Conservation (phyloP, 495 filamentous ascomycete species). For the Podospora bellae-mahoneyi region DNA sequence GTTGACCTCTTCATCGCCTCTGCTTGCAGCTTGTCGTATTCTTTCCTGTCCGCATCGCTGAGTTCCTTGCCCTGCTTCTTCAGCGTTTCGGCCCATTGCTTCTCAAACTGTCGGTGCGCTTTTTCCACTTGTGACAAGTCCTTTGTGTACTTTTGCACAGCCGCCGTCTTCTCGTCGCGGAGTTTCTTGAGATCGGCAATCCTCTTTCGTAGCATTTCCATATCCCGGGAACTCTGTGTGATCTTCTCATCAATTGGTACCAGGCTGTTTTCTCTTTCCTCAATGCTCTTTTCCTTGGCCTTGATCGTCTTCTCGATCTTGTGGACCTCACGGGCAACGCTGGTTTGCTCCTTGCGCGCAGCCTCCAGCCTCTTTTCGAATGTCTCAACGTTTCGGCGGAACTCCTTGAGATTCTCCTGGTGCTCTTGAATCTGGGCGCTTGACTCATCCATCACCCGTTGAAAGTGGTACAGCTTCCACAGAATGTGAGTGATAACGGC, state of each 20-base stretch:
- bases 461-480: constrained; percentile 97
- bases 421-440: constrained; percentile 87
- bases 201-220: constrained; percentile 60
- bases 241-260: constrained; percentile 93
- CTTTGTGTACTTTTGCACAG: constrained; percentile 69
- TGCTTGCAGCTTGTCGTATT: constrained; percentile 80
- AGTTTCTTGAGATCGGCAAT: constrained; percentile 72
- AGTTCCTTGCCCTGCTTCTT: constrained; percentile 84
- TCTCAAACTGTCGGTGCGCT: constrained; percentile 84
- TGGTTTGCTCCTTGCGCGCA: constrained; percentile 80
- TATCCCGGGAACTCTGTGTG: constrained; percentile 67
- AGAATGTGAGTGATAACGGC: constrained; percentile 92
- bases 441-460: constrained; percentile 87
- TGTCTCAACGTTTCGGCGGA: constrained; percentile 79
- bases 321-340: constrained; percentile 70
- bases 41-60: constrained; percentile 79
- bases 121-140: constrained; percentile 82
- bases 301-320: constrained; percentile 82
- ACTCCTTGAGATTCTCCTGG: constrained; percentile 94
- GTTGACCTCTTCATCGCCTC: constrained; percentile 84
- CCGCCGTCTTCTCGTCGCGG: constrained; percentile 61
- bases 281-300: constrained; percentile 81
- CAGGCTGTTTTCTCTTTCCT: constrained; percentile 77
- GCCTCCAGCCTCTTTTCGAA: constrained; percentile 79
- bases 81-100: constrained; percentile 74